Conservation (phyloP, 1,139 yeast genomes). For the Candida tetrigidarum region DNA sequence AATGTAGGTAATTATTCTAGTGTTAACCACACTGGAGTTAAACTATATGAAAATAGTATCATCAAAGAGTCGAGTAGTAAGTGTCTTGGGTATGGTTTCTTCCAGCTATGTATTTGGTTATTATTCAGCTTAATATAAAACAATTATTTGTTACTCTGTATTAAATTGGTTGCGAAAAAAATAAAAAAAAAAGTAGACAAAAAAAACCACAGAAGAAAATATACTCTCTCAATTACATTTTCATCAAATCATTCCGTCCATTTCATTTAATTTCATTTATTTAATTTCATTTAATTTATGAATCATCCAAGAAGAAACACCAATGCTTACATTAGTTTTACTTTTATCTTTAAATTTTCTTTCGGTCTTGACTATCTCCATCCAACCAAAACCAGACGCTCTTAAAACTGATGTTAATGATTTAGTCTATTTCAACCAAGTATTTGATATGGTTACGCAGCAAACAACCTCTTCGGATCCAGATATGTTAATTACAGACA, state of each 20-base stretch:
- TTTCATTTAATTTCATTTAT: background rate
- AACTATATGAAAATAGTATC: no score
- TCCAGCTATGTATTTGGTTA: background rate
- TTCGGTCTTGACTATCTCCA: background rate
- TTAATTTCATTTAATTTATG: background rate
- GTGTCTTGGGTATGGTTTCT: background rate
- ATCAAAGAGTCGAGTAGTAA: background rate
- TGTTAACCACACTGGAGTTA: background rate
- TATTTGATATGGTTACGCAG: constrained; percentile 10
- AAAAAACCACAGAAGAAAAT: no score
- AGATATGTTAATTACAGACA: background rate
- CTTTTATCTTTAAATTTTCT: background rate
- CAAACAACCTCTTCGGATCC: background rate
- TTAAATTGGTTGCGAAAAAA: constrained; percentile 5
- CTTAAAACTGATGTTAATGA: constrained; percentile 8
- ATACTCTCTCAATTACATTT: no score
- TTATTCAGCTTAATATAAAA: background rate
- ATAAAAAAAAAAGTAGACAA: background rate
- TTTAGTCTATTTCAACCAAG: constrained; percentile 12
- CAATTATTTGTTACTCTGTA: background rate
- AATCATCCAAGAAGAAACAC: no score
- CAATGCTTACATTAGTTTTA: background rate
- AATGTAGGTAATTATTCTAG: background rate
- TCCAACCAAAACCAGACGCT: background rate
- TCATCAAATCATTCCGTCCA: no score